phyloP scores from a whole-genome alignment of 192 early-diverging fungal genomes.

The Entomortierella beljakovae region DNA sequence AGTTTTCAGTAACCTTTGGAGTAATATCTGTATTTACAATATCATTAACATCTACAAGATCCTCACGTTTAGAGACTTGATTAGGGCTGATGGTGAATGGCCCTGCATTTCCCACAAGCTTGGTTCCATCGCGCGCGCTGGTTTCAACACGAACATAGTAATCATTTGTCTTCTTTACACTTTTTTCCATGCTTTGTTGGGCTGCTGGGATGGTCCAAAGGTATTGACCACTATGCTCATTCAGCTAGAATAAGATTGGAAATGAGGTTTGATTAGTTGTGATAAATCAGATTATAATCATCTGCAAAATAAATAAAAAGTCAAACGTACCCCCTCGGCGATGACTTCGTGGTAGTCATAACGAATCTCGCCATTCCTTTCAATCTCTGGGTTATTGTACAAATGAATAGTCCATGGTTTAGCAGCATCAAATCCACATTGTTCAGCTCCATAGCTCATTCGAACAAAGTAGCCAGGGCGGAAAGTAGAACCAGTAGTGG shows the following conservation, averaged over 20 bases:
- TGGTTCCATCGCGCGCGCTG: conserved; percentile 9
- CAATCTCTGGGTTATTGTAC: conserved; percentile 41
- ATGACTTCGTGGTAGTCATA: conserved; percentile 44
- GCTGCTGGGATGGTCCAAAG: conserved; percentile 30
- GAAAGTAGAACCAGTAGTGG: conserved; percentile 25
- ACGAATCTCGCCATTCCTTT: conserved; percentile 2
- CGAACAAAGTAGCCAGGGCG: conserved; percentile 33
- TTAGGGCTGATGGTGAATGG: conserved; percentile 25
- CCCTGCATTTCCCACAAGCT: conserved; percentile 38
- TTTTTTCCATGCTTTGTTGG: conserved; percentile 10
- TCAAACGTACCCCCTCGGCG: conserved; percentile 33
- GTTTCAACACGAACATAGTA: conserved; percentile 47
- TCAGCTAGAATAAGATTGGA: conserved; percentile 9
- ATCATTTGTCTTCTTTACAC: conserved; percentile 13
- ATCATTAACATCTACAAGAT: too few species aligned
- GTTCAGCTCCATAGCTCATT: conserved; percentile 19
- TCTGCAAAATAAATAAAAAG: too few species aligned
- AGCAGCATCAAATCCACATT: conserved; percentile 14
- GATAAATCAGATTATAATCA: not conserved
- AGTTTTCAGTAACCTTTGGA: not conserved
- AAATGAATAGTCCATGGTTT: conserved; percentile 36
- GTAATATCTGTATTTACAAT: not conserved
- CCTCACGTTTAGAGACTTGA: not conserved
- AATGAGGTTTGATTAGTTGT: too few species aligned
- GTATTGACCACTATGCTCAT: conserved; percentile 15